Percentiles rank a stretch among this genome's conserved stretches.
Evolutionary conservation across 2,329 filamentous ascomycete genomes (phyloP).

Genomic region (Diplodia seriata): DNA sequence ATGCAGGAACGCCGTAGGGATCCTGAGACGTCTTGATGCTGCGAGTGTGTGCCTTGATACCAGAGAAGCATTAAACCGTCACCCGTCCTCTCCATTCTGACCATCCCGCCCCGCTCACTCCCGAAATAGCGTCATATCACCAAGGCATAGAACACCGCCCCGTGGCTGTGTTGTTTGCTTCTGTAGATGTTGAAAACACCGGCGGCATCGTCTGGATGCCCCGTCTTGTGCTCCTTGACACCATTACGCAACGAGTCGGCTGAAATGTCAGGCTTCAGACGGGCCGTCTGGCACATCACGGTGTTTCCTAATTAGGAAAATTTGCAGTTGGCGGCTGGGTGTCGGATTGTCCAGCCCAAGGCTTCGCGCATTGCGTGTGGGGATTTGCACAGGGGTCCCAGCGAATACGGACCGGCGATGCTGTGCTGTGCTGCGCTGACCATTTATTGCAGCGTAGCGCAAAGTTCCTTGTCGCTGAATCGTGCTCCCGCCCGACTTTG

Average conservation of each 20-base stretch:
- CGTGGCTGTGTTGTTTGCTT: conserved; percentile 18
- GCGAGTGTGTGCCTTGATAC: neutral
- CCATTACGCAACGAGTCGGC: neutral
- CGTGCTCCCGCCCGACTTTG: conserved; percentile 10
- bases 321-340: conserved; percentile 15
- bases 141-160: neutral
- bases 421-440: conserved; percentile 16
- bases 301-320: conserved; percentile 13
- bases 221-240: conserved; percentile 5
- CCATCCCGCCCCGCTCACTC: conserved; percentile 17
- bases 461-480: neutral
- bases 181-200: neutral
- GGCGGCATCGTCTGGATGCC: neutral
- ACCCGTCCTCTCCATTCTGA: neutral
- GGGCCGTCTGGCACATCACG: conserved; percentile 1
- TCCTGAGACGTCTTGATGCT: neutral
- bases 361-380: conserved; percentile 8
- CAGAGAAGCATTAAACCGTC: neutral
- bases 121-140: conserved; percentile 11
- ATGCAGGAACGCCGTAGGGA: conserved; percentile 19
- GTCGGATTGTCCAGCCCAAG: conserved; percentile 4
- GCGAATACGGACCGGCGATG: conserved; percentile 12
- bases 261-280: neutral
- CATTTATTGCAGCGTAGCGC: conserved; percentile 1
- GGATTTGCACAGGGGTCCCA: conserved; percentile 24